Evolutionary conservation across 495 filamentous ascomycete species (phyloP).

Genomic region (Durotheca rogersii): DNA sequence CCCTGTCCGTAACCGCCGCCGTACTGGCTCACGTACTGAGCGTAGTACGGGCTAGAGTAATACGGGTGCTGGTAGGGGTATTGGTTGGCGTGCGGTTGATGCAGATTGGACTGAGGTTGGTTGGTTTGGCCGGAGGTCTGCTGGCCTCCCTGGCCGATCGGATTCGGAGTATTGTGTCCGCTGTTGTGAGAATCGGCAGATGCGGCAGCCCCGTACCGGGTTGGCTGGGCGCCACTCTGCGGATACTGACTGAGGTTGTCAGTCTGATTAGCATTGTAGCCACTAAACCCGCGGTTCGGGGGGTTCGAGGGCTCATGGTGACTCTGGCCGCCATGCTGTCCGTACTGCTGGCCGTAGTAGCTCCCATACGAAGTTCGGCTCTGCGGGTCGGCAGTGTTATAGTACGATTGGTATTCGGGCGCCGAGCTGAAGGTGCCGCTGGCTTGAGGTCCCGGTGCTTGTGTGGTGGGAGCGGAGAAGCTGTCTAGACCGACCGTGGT

Average conservation of each 20-base stretch:
- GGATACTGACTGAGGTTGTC: conserved; percentile 78
- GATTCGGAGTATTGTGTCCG: conserved; percentile 87
- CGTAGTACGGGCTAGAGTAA: conserved; percentile 71
- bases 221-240: conserved; percentile 62
- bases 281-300: conserved; percentile 70
- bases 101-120: conserved; percentile 53
- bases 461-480: conserved; percentile 61
- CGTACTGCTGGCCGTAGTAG: conserved; percentile 74
- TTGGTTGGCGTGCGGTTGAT: conserved; percentile 63
- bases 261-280: conserved; percentile 69
- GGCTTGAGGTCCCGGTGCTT: conserved; percentile 58
- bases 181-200: conserved; percentile 73
- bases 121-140: conserved; percentile 45
- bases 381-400: conserved; percentile 72
- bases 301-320: conserved; percentile 70
- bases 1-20: conserved; percentile 66
- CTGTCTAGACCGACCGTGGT: conserved; percentile 47
- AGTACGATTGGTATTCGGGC: conserved; percentile 82
- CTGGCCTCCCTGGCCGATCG: conserved; percentile 67
- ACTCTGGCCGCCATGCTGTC: conserved; percentile 58
- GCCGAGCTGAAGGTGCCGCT: conserved; percentile 67
- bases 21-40: conserved; percentile 72
- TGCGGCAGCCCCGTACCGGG: conserved; percentile 67
- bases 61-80: conserved; percentile 88
- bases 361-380: conserved; percentile 71